Evolutionary conservation across 1,284 basidiomycete genomes (phyloP), one percentile per base, ranked within the genome.

Genomic region (Phlebopus sp.): DNA sequence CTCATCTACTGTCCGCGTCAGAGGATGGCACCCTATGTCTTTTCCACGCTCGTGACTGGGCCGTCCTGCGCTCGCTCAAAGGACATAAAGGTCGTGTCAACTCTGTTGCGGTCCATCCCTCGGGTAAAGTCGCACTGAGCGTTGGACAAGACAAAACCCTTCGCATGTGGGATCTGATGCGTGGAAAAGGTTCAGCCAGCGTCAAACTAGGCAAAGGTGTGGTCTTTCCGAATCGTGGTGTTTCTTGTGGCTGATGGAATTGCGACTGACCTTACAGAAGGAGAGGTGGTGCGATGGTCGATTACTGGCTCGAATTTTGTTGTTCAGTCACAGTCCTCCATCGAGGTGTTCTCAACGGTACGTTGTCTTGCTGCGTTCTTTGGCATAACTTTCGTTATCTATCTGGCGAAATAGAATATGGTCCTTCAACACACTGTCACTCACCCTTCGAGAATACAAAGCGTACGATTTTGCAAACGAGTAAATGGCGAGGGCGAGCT

Each of bases 111-210:
- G 84, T 97, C 0, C 96, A 99, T 63, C 94, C 94, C 0, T 90
- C 90, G 0, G 92, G 93, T 2, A 90, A 97, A 58, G 80, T 97
- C 14, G 95, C 89, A 0, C 69, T 99, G 25, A 91, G 85, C 54
- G 93, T 97, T 0, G 96, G 96, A 10, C 87, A 87, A 59, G 96
- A 99, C 63, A 76, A 82, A 52, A 92, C 90, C 7, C 66, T 98
- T 50, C 81, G 94, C 42, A 96, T 98, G 93, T 99, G 96, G 96
- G 96, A 99, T 73, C 73, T 99, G 38, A 97, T 97, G 90, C 77
- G 94, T 39, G 96, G 94, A 1, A 88, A 89, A 63, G 91, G 91
- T 2, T 84, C 85, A 11, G 92, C 92, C 4, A 94, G 91, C 61
- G 88, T 86, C 30, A 92, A 94, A 60, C 69, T 97, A 4, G 90